Evolutionary conservation across 805 yeast species (phyloP), one percentile per base, ranked within the genome.

Genomic region (Wickerhamomyces chaumierensis): DNA sequence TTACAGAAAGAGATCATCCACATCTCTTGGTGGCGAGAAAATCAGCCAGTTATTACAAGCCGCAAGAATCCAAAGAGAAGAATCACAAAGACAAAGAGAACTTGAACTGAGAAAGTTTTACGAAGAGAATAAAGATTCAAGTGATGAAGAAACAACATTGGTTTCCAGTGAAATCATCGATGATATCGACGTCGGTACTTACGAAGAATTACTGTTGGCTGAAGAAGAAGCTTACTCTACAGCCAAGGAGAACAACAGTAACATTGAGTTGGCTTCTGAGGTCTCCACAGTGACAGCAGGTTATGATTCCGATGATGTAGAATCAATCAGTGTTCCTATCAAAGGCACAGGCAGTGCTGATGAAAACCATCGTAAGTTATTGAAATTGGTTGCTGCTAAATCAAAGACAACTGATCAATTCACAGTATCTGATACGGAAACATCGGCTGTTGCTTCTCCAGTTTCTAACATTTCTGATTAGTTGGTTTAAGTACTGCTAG

Each of bases 1-100:
- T 52, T 90, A 92, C 59, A 68, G 88, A 44, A 77, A 77, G 42
- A 62, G 66, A 25, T 48, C 66, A 0, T 27, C 49, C 1, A 49
- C 45, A 4, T 56, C 57, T 13, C 50, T 75, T 20, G 84, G 84
- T 1, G 75, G 80, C 5, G 61, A 58, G 2, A 53, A 55, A 25
- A 59, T 78, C 29, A 53, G 53, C 11, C 51, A 59, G 2, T 57
- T 69, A 54, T 56, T 77, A 18, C 45, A 51, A 1, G 57, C 59
- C 6, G 70, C 80, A 3, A 60, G 71, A 28, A 51, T 56, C 18
- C 48, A 53, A 36, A 51, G 58, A 40, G 58, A 58, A 16, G 40
- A 49, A 0, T 37, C 41, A 18, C 46, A 58, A 20, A 39, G 47
- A 27, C 33, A 45, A 19, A 45, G 57, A 21, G 36, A 46, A 5